Conservation (phyloP, 192 early-diverging fungal genomes). For the Podila horticola region DNA sequence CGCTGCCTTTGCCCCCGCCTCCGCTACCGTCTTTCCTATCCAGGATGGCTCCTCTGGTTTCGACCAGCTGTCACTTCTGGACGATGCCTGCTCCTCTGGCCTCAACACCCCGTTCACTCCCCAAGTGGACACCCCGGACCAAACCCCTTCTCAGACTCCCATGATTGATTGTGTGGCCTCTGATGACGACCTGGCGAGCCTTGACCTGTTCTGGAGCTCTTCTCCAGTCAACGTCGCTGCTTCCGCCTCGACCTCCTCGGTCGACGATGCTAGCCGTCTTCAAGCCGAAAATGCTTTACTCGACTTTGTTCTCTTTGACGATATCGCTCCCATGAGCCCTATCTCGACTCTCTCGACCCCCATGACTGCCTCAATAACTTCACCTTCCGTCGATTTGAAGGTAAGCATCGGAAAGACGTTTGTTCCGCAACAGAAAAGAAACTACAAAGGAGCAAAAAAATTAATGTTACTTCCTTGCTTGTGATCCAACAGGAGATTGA, state of each 20-base stretch:
- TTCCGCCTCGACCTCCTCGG: neutral
- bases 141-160: slow-evolving; percentile 46
- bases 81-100: slow-evolving; percentile 47
- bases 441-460: neutral
- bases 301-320: slow-evolving; percentile 54
- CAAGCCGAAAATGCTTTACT: slow-evolving; percentile 55
- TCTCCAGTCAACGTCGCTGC: neutral
- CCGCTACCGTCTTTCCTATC: slow-evolving; percentile 5
- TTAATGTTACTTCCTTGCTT: neutral
- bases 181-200: slow-evolving; percentile 30
- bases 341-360: slow-evolving; percentile 45
- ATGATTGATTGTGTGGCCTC: slow-evolving; percentile 55
- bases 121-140: slow-evolving; percentile 52
- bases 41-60: slow-evolving; percentile 39
- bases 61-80: slow-evolving; percentile 46
- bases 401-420: slow-evolving; percentile 4
- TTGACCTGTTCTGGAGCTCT: slow-evolving; percentile 32
- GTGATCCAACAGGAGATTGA: slow-evolving; percentile 21
- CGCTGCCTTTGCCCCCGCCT: slow-evolving; percentile 14
- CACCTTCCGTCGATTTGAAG: slow-evolving; percentile 30
- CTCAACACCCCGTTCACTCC: slow-evolving; percentile 38
- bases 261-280: slow-evolving; percentile 20
- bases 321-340: slow-evolving; percentile 46
- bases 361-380: slow-evolving; percentile 23
- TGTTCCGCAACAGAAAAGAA: no score